Base-by-base conservation (phyloP, 257 asterid genomes). In the Thymus quinquecostatus region DNA sequence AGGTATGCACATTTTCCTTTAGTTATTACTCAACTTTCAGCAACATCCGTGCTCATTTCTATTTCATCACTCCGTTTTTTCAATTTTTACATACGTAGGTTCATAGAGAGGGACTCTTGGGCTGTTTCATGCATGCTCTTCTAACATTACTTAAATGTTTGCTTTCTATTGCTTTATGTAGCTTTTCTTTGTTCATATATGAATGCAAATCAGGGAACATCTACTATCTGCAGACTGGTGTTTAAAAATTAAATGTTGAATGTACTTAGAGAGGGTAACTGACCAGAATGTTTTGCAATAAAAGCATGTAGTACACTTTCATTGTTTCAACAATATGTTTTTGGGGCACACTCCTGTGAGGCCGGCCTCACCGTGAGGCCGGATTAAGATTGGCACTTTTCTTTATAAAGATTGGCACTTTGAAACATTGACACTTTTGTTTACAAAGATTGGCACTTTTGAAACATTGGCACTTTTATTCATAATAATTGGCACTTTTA, bases 1-100 rank as follows among this genome's bases (percentile, higher is more conserved):
- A 60, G 97, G 99, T 95, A 87, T 71, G 79, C 58, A 63, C 47
- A 47, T 21, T 53, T 67, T 6, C 67, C 70, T 49, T 71, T 51
- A 21, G 21, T 72, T 38, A 68, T 72, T 29, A 32, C 27, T 36
- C 68, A 10, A 48, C n/a, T 64, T 45, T 63, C 77, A 49, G 62
- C 28, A n/a, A 50, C 51, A 65, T 51, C 58, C 32, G 43, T 32
- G 54, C 50, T 69, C 70, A 43, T 49, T 68, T 40, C 10, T 69
- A 45, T 51, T n/a, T 65, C 64, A 32, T 14, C 63, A 36, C 30
- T 36, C 43, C 11, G 5, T 14, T 45, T 47, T 64, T 61, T 50
- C 57, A 41, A 54, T 71, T 47, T 68, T 41, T 60, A 57, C 12
- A 9, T 9, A 50, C 54, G 53, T 65, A 73, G 36, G 60, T 60